Conservation (phyloP, 78 protist species). For the Tieghemostelium lacteum region DNA sequence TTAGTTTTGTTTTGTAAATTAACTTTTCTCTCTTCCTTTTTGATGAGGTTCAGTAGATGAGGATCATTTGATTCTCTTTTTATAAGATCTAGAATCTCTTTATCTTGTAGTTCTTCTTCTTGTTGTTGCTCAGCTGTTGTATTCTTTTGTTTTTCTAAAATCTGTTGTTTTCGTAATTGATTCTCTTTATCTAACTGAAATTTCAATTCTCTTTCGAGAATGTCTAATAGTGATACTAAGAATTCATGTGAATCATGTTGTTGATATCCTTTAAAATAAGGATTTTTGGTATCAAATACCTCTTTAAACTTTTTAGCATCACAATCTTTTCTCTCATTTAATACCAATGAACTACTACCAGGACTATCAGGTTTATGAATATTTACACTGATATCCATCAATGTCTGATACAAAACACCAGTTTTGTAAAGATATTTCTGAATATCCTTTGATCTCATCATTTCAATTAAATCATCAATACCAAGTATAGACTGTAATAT, state of each 20-base stretch:
- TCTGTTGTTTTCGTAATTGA: background rate
- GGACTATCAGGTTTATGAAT: background rate
- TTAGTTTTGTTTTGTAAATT: too few species aligned
- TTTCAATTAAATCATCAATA: background rate
- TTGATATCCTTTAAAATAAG: conserved; percentile 47
- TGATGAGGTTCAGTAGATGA: background rate
- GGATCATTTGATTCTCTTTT: background rate
- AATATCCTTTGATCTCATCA: background rate
- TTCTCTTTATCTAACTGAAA: background rate
- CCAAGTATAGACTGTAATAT: conserved; percentile 64
- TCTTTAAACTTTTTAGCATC: conserved; percentile 31
- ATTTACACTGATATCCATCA: background rate
- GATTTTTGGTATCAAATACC: conserved; percentile 1
- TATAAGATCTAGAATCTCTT: background rate
- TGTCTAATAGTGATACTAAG: conserved; percentile 31
- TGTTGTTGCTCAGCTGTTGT: too few species aligned
- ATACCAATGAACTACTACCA: background rate
- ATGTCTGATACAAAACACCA: background rate
- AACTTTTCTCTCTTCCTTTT: background rate
- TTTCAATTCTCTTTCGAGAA: conserved; percentile 43
- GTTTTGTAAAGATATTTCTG: background rate
- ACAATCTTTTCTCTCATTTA: conserved; percentile 6
- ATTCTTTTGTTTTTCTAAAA: too few species aligned
- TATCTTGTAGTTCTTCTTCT: too few species aligned
- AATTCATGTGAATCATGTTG: conserved; percentile 75